These are phyloP conservation scores for Ganoderma leucocontextum DNA, from an alignment of 1,284 basidiomycete genomes.

Conservation along the genomic window DNA sequence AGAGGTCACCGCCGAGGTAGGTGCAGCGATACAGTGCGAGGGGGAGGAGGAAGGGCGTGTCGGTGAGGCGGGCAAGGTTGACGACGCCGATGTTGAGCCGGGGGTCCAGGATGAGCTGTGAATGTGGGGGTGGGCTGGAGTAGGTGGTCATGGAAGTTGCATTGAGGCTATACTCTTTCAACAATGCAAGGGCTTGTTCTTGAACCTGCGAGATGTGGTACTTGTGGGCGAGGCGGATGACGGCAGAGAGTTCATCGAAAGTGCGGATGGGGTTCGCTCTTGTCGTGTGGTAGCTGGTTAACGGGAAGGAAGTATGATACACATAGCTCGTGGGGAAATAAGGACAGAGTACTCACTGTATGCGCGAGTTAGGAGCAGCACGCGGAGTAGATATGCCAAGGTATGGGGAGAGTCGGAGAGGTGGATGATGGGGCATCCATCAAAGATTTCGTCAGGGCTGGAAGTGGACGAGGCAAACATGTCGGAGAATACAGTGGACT, in stretches of 20 bases:
- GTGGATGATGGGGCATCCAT: constrained; percentile 28
- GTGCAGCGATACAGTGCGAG: too few species aligned
- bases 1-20: too few species aligned
- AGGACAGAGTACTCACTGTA: background rate
- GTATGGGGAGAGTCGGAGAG: constrained; percentile 26
- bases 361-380: background rate
- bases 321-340: background rate
- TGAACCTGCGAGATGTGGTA: background rate
- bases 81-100: too few species aligned
- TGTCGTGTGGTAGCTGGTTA: background rate
- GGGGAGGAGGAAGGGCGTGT: too few species aligned
- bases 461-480: constrained; percentile 33
- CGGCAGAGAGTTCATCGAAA: background rate
- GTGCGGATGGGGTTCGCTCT: background rate
- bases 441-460: constrained; percentile 6
- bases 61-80: too few species aligned
- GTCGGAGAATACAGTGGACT: constrained; percentile 31
- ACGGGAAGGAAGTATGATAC: too few species aligned
- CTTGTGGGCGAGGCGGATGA: background rate
- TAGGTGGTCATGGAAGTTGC: too few species aligned
- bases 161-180: too few species aligned
- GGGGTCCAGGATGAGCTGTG: too few species aligned
- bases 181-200: background rate
- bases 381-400: constrained; percentile 17
- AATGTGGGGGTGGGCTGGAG: too few species aligned